These are phyloP conservation scores for Fragaria vesca DNA, from an alignment of 306 rosid species.

Conservation along the genomic window DNA sequence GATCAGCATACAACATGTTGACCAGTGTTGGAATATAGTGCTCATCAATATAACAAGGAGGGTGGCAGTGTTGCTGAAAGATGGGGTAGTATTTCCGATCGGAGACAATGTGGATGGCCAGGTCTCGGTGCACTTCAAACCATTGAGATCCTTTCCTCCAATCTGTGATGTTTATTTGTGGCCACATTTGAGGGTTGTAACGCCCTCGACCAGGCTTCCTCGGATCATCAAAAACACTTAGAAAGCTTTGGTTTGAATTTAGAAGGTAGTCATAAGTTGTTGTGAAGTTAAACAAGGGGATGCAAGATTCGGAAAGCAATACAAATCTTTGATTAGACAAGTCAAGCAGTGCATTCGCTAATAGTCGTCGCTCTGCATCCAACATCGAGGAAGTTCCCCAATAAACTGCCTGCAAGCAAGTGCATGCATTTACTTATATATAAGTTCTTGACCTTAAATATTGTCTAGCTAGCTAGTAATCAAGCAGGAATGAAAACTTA, in stretches of 20 bases:
- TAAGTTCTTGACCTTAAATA: not conserved
- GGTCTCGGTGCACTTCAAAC: slow-evolving; percentile 54
- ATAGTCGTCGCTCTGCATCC: slow-evolving; percentile 64
- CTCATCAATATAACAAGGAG: slow-evolving; percentile 56
- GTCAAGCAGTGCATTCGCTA: slow-evolving; percentile 61
- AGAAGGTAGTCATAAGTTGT: slow-evolving; percentile 39
- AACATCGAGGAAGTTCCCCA: slow-evolving; percentile 62
- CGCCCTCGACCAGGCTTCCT: slow-evolving; percentile 45
- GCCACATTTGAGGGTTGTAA: slow-evolving; percentile 47
- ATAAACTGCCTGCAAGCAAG: not conserved
- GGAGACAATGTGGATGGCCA: slow-evolving; percentile 44
- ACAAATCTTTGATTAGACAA: slow-evolving; percentile 51
- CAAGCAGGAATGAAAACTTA: not conserved
- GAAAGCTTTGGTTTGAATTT: slow-evolving; percentile 41
- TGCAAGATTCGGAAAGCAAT: slow-evolving; percentile 65
- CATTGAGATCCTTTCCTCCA: slow-evolving; percentile 76
- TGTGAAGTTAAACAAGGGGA: slow-evolving; percentile 60
- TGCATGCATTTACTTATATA: not conserved
- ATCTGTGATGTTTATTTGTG: slow-evolving; percentile 41
- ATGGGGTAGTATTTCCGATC: slow-evolving; percentile 46
- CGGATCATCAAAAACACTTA: slow-evolving; percentile 43
- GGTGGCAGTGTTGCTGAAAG: slow-evolving; percentile 32
- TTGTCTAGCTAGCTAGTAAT: not conserved
- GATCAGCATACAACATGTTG: slow-evolving; percentile 22
- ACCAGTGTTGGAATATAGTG: slow-evolving; percentile 60